Base-by-base conservation (phyloP, 495 filamentous ascomycete genomes). In the Aspergillus sparsus region DNA sequence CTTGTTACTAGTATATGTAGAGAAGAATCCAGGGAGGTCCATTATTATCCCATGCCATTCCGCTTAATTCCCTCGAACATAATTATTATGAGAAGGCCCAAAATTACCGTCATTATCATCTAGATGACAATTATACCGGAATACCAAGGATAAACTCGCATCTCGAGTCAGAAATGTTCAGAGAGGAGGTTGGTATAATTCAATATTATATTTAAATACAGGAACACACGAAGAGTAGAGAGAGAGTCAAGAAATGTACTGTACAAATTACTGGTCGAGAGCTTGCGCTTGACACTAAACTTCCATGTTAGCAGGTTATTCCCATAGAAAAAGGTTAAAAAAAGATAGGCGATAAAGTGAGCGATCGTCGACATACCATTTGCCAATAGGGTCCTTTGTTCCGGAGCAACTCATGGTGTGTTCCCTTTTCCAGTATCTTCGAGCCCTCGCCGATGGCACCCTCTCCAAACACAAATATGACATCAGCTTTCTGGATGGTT, bases 401-500 rank as follows among this genome's bases (percentile, higher is more conserved):
- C 31, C 61, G 37, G 11, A 69, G 34, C 56, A 73, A 50, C 47
- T 72, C 69, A 12, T 45, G 33, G 63, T 73, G 69, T 13, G 49
- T 66, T 15, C 66, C 73, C 6, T 57, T 51, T 37, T 71, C 73
- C 5, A 66, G 58, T 35, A 69, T 62, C 33, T 60, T n/a, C 9
- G 58, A 63, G 16, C 69, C 66, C 18, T 41, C 52, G 9, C 67
- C 70, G 34, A 39, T 41, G n/a, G 16, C 44, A 1, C 74, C 74
- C 27, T 77, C 66, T n/a, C 71, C 85, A 57, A 93, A 78, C 37
- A 89, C 82, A 57, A 89, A 84, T 41, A 92, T 93, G n/a, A 77
- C 66, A 70, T 91, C 86, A 2, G 88, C 87, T 61, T 85, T 85
- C 57, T 82, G 81, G 12, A 92, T 83, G n/a, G 88, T 91, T 7